Base-by-base conservation (phyloP, 106 monocot genomes). In the Alisma plantagoaquatica region DNA sequence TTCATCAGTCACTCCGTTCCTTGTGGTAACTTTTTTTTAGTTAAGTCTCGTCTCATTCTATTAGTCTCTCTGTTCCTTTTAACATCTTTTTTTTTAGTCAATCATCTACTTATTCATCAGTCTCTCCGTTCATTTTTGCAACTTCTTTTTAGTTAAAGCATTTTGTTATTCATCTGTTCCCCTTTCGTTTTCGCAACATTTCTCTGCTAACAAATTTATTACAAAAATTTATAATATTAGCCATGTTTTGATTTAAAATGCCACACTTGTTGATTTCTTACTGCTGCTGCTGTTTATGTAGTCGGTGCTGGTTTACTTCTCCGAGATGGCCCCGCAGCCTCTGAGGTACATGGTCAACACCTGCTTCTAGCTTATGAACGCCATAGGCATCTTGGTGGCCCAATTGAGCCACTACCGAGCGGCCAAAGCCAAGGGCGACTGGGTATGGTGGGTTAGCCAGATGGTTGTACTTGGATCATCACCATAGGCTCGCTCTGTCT, bases 281-380 rank as follows among this genome's bases (percentile, higher is more conserved):
- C 6, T 28, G 28, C 26, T 38, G 5, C 14, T 5, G 9, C 14
- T 46, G 8, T 6, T 46, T 14, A 1, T n/a, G n/a, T 46, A 55
- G 54, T 55, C 54, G 17, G 54, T 55, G 54, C 54, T 33, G 23
- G 27, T 53, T 20, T 62, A 62, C 62, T 33, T 62, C 23, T 62
- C 62, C n/a, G 62, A 62, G 62, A 62, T 62, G 62, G 62, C 62
- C 23, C 62, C 62, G 23, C 33, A 48, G 16, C 31, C 18, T 3
- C 30, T 31, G 24, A 29, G 62, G 2, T 48, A 50, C 2, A 62
- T 33, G 62, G 33, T 62, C 22, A 62, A 62, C 62, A 62, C 50
- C 49, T 48, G 48, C 3, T 62, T 62, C 49, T 50, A 62, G 49
- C 62, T 62, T 10, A 62, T 62, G 62, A 62, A 49, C 62, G 50